These are phyloP conservation scores for Sporisorium exsertum DNA, from an alignment of 1,284 basidiomycete genomes.

Conservation along the genomic window DNA sequence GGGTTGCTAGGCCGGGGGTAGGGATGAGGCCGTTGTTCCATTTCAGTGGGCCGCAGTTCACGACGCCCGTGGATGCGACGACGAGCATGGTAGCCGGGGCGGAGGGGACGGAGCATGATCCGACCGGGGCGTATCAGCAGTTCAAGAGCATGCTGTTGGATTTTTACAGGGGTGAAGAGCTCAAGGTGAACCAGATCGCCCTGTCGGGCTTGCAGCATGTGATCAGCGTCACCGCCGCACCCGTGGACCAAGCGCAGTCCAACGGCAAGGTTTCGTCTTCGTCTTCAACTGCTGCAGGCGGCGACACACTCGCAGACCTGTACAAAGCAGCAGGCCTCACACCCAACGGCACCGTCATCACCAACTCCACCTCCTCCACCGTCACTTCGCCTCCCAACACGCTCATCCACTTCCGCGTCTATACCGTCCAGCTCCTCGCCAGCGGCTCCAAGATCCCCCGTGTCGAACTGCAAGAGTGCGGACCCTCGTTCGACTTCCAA, in stretches of 20 bases:
- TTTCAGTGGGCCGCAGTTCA: slow-evolving; percentile 78
- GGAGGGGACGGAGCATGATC: slow-evolving; percentile 46
- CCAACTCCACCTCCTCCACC: slow-evolving; percentile 55
- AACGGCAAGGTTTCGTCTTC: slow-evolving; percentile 4
- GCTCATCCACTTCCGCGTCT: slow-evolving; percentile 87
- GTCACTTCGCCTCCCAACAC: slow-evolving; percentile 74
- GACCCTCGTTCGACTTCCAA: slow-evolving; percentile 86
- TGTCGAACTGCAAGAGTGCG: slow-evolving; percentile 87
- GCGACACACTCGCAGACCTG: slow-evolving; percentile 49
- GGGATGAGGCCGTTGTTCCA: slow-evolving; percentile 95
- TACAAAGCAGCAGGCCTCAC: slow-evolving; percentile 60
- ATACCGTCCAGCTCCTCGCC: slow-evolving; percentile 80
- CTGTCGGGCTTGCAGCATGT: slow-evolving; percentile 88
- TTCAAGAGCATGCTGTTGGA: slow-evolving; percentile 91
- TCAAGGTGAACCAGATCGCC: slow-evolving; percentile 80
- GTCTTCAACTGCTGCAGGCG: background rate
- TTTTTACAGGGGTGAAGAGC: slow-evolving; percentile 83
- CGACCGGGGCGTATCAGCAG: slow-evolving; percentile 62
- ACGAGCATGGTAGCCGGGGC: slow-evolving; percentile 38
- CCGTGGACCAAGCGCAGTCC: slow-evolving; percentile 2
- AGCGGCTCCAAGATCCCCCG: slow-evolving; percentile 71
- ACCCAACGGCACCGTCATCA: slow-evolving; percentile 70
- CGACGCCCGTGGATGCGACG: slow-evolving; percentile 67
- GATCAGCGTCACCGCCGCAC: slow-evolving; percentile 73
- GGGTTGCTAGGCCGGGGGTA: slow-evolving; percentile 87